Evolutionary conservation across 2,329 filamentous ascomycete species (phyloP).

Genomic region (Capronia epimyces): DNA sequence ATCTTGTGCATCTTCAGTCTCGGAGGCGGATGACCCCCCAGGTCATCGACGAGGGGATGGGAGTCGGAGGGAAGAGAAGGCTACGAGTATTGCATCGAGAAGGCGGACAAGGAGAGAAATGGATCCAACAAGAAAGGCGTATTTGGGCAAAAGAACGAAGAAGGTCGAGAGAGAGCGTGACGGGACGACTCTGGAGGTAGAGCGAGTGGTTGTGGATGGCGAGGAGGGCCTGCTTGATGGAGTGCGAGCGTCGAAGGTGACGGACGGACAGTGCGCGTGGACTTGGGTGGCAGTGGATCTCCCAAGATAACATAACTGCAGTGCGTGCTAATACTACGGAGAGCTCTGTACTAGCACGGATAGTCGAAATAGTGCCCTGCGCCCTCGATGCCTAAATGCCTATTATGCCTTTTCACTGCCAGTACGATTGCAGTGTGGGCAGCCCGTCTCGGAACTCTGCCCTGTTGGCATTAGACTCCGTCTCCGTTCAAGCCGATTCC

Average conservation of each 20-base stretch:
- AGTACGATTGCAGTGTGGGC: constrained; percentile 1
- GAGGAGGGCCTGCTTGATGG: background rate
- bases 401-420: too few species aligned
- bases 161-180: too few species aligned
- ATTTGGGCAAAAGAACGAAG: background rate
- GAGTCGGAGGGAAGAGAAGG: constrained; percentile 12
- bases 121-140: background rate
- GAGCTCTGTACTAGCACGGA: too few species aligned
- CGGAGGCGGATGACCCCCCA: constrained; percentile 28
- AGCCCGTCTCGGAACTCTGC: background rate
- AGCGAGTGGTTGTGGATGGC: background rate
- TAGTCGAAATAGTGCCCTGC: too few species aligned
- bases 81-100: constrained; percentile 26
- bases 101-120: background rate
- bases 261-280: background rate
- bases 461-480: too few species aligned
- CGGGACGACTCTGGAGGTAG: too few species aligned
- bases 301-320: too few species aligned
- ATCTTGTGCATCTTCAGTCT: constrained; percentile 64
- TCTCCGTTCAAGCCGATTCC: too few species aligned
- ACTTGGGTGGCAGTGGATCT: background rate
- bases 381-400: too few species aligned
- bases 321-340: too few species aligned
- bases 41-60: constrained; percentile 27
- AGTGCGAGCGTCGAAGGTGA: background rate